Evolutionary conservation across 2,329 filamentous ascomycete species (phyloP).

Genomic region (Fulvia fulva): DNA sequence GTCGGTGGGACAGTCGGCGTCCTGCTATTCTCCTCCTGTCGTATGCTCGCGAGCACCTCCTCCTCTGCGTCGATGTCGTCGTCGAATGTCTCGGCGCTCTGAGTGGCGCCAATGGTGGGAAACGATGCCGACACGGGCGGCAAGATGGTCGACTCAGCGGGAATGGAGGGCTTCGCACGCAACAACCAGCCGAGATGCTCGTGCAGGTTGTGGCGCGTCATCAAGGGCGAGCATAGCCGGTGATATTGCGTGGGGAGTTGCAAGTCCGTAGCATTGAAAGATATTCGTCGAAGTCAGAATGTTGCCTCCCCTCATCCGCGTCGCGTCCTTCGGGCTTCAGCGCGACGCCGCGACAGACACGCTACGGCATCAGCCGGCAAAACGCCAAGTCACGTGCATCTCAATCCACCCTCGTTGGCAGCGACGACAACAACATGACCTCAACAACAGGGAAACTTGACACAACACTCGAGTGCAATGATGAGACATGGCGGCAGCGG

Average conservation of each 20-base stretch:
- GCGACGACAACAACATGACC: not conserved
- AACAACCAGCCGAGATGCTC: conserved; percentile 49
- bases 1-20: conserved; percentile 3
- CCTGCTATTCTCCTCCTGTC: not conserved
- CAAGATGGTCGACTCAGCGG: conserved; percentile 22
- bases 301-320: not conserved
- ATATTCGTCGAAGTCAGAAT: not conserved
- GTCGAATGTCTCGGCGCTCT: conserved; percentile 6
- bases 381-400: not conserved
- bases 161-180: conserved; percentile 43
- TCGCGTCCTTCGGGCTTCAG: not conserved
- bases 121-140: conserved; percentile 22
- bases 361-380: not conserved
- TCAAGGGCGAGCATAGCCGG: conserved; percentile 30
- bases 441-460: not conserved
- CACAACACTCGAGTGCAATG: not conserved
- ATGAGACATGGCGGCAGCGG: not conserved
- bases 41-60: conserved; percentile 1
- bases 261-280: not conserved
- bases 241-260: not conserved
- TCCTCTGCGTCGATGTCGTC: not conserved
- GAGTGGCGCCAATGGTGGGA: conserved; percentile 5
- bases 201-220: conserved; percentile 48
- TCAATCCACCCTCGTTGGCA: not conserved
- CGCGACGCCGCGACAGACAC: not conserved